Percentiles rank a stretch among this genome's conserved stretches.
Evolutionary conservation across 108 stramenopile species (phyloP).

Genomic region (Fragilaria crotonensis): DNA sequence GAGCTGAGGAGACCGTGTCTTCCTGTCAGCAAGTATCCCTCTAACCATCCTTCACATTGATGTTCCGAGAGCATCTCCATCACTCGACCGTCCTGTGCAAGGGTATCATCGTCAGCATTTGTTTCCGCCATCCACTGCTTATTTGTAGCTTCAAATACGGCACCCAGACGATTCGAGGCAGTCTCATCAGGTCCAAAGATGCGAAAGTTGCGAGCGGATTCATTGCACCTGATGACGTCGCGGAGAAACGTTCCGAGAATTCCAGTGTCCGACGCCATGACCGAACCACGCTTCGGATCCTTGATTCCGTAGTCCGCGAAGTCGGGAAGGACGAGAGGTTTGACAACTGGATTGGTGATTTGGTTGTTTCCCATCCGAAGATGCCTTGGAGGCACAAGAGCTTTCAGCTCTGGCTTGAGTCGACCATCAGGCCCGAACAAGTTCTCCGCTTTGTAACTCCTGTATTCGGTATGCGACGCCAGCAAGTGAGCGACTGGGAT

Average conservation of each 20-base stretch:
- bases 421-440: constrained; percentile 10
- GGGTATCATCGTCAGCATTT: constrained; percentile 7
- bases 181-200: constrained; percentile 24
- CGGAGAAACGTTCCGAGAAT: constrained; percentile 10
- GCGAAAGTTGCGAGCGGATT: constrained; percentile 13
- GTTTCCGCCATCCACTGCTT: constrained; percentile 16
- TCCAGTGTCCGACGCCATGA: constrained; percentile 14
- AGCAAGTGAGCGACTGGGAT: too few relatives aligned
- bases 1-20: constrained; percentile 17
- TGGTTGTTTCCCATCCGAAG: constrained; percentile 19
- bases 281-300: constrained; percentile 8
- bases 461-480: too few relatives aligned
- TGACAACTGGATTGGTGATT: constrained; percentile 15
- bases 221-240: constrained; percentile 11
- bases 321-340: constrained; percentile 13
- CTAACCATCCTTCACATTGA: constrained; percentile 27
- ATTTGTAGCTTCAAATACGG: constrained; percentile 18
- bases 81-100: constrained; percentile 13
- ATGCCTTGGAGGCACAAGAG: constrained; percentile 13
- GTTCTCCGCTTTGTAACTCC: constrained; percentile 12
- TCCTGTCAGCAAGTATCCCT: constrained; percentile 22
- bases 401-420: constrained; percentile 11
- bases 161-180: constrained; percentile 15
- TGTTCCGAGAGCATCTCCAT: constrained; percentile 22
- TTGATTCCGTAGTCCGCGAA: constrained; percentile 13